These are phyloP conservation scores for Leccinum variicolor DNA, from an alignment of 768 basidiomycete genomes.

Conservation along the genomic window DNA sequence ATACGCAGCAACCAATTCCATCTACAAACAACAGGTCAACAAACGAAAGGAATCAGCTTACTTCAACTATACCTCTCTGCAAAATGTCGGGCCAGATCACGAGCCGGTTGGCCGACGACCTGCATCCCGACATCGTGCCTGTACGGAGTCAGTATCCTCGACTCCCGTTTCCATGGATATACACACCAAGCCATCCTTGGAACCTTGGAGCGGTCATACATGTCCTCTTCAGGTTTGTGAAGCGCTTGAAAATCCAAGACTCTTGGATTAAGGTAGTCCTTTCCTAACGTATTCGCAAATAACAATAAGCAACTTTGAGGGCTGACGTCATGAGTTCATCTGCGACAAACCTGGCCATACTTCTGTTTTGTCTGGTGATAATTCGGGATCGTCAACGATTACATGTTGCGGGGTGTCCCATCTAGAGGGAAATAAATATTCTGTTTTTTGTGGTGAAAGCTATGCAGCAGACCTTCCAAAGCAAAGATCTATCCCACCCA, in stretches of 20 bases:
- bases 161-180: background rate
- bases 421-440: constrained; percentile 33
- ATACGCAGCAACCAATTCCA: constrained; percentile 95
- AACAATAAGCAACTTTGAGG: background rate
- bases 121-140: constrained; percentile 99
- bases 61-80: constrained; percentile 64
- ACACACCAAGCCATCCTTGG: constrained; percentile 95
- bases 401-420: constrained; percentile 98
- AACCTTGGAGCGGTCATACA: constrained; percentile 87
- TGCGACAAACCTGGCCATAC: constrained; percentile 78
- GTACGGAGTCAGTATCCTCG: background rate
- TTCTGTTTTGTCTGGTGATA: constrained; percentile 51
- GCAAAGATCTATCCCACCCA: constrained; percentile 95
- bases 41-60: background rate
- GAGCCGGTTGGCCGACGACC: constrained; percentile 92
- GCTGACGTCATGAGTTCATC: background rate
- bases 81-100: constrained; percentile 94
- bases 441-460: background rate
- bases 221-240: constrained; percentile 88
- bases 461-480: constrained; percentile 63
- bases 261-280: constrained; percentile 93
- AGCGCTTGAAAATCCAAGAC: constrained; percentile 82
- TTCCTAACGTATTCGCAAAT: constrained; percentile 47
- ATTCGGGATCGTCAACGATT: constrained; percentile 79
- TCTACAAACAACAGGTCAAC: constrained; percentile 36